A percentile compares a stretch with the other conserved stretches of the same genome.
These are phyloP conservation scores for Cladophialophora yegresii DNA, from an alignment of 2,329 filamentous ascomycete genomes.

Conservation along the genomic window DNA sequence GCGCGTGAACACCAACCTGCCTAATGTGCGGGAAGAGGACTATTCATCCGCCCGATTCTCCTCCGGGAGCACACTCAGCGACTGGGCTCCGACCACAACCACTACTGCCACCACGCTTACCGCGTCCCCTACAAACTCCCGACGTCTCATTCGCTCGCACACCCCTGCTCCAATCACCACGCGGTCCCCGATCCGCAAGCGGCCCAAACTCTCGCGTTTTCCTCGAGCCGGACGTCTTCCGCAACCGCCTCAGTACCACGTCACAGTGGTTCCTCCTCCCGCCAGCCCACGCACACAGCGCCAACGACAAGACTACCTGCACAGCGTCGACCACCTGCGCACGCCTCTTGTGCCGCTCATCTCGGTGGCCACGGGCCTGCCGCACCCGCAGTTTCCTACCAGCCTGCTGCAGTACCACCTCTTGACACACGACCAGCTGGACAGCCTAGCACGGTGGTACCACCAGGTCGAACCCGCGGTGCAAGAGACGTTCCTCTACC, in stretches of 20 bases:
- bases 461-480: constrained; percentile 47
- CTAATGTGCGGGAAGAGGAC: constrained; percentile 9
- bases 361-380: constrained; percentile 41
- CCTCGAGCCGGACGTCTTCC: neutral
- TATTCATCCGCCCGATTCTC: constrained; percentile 5
- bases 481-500: constrained; percentile 42
- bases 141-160: constrained; percentile 7
- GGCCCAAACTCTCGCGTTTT: constrained; percentile 3
- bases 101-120: neutral
- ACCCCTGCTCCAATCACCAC: constrained; percentile 11
- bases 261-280: constrained; percentile 13
- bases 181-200: constrained; percentile 30
- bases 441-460: constrained; percentile 47
- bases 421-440: constrained; percentile 45
- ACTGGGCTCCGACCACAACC: constrained; percentile 13
- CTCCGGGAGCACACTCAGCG: constrained; percentile 5
- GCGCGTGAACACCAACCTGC: constrained; percentile 27
- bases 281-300: constrained; percentile 11
- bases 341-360: constrained; percentile 43
- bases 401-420: constrained; percentile 46
- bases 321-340: constrained; percentile 39
- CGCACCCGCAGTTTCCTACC: constrained; percentile 45
- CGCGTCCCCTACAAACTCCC: neutral
- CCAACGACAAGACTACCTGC: constrained; percentile 16
- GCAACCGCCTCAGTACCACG: constrained; percentile 24